phyloP scores from a whole-genome alignment of 805 yeast genomes.

The Myxozyma monticola region DNA sequence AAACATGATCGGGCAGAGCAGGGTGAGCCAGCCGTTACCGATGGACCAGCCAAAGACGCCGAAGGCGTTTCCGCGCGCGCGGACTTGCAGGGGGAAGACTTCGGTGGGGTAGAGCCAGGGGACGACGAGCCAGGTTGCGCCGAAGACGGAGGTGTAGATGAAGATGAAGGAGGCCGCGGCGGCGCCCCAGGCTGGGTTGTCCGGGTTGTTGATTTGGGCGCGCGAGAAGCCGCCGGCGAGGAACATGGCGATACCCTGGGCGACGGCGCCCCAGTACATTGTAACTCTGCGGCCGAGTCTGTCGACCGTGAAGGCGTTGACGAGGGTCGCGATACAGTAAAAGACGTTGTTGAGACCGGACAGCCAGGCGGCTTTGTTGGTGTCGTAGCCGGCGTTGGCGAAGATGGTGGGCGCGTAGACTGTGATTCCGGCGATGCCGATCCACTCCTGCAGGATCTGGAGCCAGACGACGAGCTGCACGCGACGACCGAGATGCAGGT shows the following conservation, averaged over 20 bases:
- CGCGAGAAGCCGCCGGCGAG: constrained; percentile 44
- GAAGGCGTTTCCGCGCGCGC: constrained; percentile 37
- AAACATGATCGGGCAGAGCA: constrained; percentile 40
- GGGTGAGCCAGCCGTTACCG: constrained; percentile 42
- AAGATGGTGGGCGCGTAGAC: constrained; percentile 48
- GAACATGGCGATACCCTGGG: constrained; percentile 45
- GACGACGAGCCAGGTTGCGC: constrained; percentile 37
- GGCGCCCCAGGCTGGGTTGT: constrained; percentile 39
- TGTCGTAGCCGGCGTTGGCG: constrained; percentile 39
- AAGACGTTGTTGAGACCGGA: constrained; percentile 50
- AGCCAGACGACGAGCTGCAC: constrained; percentile 40
- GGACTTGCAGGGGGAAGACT: constrained; percentile 36
- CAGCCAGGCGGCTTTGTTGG: constrained; percentile 45
- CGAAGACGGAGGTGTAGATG: constrained; percentile 41
- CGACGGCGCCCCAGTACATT: constrained; percentile 32
- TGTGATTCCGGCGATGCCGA: constrained; percentile 48
- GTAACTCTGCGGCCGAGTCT: constrained; percentile 51
- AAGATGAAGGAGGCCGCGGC: constrained; percentile 41
- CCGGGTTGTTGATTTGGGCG: constrained; percentile 36
- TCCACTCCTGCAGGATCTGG: constrained; percentile 44
- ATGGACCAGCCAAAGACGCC: constrained; percentile 28
- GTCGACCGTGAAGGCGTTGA: constrained; percentile 58
- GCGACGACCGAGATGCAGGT: constrained; percentile 48
- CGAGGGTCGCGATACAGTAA: constrained; percentile 45
- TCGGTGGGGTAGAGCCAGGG: constrained; percentile 39